Evolutionary conservation across 2,329 filamentous ascomycete species (phyloP), one percentile per base, ranked within the genome.

Genomic region (Scopulariopsis brevicaulis): DNA sequence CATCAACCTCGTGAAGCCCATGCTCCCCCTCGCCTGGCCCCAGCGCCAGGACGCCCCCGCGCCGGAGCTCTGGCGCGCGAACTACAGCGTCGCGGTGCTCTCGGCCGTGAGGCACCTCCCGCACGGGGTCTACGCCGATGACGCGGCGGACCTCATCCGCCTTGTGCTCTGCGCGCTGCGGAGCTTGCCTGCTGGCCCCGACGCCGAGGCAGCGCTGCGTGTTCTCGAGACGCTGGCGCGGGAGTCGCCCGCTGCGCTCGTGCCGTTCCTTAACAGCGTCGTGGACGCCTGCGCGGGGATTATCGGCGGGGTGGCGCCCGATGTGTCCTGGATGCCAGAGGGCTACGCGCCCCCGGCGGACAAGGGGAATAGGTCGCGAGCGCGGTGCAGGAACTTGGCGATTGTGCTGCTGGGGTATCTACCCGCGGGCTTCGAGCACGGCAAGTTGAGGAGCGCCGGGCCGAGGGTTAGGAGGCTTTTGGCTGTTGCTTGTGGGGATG

Each of bases 81-180:
- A 76, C 60, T 75, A 74, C 56, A 73, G 77, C 34, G 70, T 81
- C 32, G 75, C 73, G 2, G 71, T 77, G 6, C 70, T 84, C 5
- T 69, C 76, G 0, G 71, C 80, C 53, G 68, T 81, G 8, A 75
- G 73, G 60, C 74, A 81, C 64, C 73, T 82, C 59, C 68, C 68
- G 20, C 80, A 77, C 56, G 65, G 71, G 1, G 73, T 81, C 20
- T 84, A 81, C 65, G 73, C 80, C 51, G 73, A 76, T 18, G 80
- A 84, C 54, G 68, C 74, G 1, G 71, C 71, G 4, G 66, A 68
- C 35, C 70, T 83, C 6, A 67, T 81, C 3, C 74, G 77, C 10
- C 69, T 82, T 18, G 71, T 77, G 6, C 75, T 84, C 35, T 73
- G 73, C 0, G 71, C 74, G 0, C 68, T 80, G 6, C 72, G 73